Evolutionary conservation across 1,284 basidiomycete species (phyloP).

Genomic region (Filobasidium uniguttulatum): DNA sequence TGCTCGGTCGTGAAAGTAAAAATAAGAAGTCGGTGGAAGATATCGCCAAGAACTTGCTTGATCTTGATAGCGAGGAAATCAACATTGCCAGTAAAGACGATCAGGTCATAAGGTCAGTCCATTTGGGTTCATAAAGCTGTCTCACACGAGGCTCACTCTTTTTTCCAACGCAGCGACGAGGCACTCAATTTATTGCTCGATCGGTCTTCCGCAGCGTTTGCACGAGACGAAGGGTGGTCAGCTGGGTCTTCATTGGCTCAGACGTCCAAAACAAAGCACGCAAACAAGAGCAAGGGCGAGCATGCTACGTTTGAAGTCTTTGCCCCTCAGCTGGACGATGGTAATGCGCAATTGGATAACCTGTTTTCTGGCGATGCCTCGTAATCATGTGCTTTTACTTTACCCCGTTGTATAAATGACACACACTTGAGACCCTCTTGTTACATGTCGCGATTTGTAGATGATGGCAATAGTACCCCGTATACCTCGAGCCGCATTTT

Average conservation of each 20-base stretch:
- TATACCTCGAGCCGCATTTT: too few relatives aligned
- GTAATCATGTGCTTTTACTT: background rate
- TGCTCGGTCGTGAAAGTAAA: slow-evolving; percentile 39
- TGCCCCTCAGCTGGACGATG: background rate
- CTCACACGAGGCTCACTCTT: background rate
- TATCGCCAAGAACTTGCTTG: slow-evolving; percentile 64
- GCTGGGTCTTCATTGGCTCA: slow-evolving; percentile 27
- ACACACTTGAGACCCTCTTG: background rate
- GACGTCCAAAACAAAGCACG: slow-evolving; percentile 28
- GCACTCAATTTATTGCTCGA: slow-evolving; percentile 72
- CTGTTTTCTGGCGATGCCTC: background rate
- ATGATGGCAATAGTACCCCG: too few relatives aligned
- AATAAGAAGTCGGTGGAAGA: slow-evolving; percentile 54
- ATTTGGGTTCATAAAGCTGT: background rate
- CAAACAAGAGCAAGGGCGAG: slow-evolving; percentile 34
- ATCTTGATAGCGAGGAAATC: slow-evolving; percentile 76
- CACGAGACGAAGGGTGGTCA: slow-evolving; percentile 63
- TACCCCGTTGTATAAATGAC: background rate
- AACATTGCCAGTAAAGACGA: slow-evolving; percentile 65
- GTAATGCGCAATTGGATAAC: background rate
- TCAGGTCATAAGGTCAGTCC: slow-evolving; percentile 50
- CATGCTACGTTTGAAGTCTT: slow-evolving; percentile 53
- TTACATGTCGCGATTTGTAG: too few relatives aligned
- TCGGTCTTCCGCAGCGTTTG: slow-evolving; percentile 63
- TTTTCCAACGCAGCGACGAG: slow-evolving; percentile 42